Evolutionary conservation across 257 asterid genomes (phyloP), one percentile per base, ranked within the genome.

Genomic region (Solanum lycopersicoides): DNA sequence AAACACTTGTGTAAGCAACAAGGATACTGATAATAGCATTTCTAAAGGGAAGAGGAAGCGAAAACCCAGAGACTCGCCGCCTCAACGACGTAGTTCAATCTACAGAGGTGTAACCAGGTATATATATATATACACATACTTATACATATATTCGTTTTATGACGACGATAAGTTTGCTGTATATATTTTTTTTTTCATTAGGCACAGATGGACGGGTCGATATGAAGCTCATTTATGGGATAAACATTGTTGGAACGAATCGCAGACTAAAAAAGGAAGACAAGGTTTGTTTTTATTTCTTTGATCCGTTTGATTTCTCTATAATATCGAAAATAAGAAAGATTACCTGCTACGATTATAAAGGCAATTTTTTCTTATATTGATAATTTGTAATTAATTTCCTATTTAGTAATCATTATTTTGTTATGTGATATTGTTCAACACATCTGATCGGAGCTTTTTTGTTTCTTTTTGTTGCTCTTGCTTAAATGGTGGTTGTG

Each of bases 161-260:
- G 1, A 23, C 39, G 3, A 23, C 21, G 5, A 75, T 35, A 73
- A 73, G 28, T 71, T 28, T 4, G 9, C 8, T 13, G 18, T 68
- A 4, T n/a, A 28, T 23, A n/a, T 41, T 47, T 45, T 39, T 18
- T 7, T 56, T 56, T 1, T n/a, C 18, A 47, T 73, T 90, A 97
- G 99, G 92, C 99, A 97, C 92, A 87, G 99, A 83, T 97, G 98
- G 99, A 97, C 99, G 0, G 99, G 99, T 28, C 94, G 99, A 3
- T 97, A 91, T 72, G 99, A 97, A 92, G 99, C 99, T 88, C 99
- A 97, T 92, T 84, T 97, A 88, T 97, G 99, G 99, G 99, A 97
- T 91, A 97, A 95, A 91, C 93, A 97, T 75, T 92, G 98, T 90
- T 97, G 98, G 99, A 97, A 97, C 87, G 94, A 97, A 73, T 88